Evolutionary conservation across 345 rosid species (phyloP).

Genomic region (Sapria himalayana): DNA sequence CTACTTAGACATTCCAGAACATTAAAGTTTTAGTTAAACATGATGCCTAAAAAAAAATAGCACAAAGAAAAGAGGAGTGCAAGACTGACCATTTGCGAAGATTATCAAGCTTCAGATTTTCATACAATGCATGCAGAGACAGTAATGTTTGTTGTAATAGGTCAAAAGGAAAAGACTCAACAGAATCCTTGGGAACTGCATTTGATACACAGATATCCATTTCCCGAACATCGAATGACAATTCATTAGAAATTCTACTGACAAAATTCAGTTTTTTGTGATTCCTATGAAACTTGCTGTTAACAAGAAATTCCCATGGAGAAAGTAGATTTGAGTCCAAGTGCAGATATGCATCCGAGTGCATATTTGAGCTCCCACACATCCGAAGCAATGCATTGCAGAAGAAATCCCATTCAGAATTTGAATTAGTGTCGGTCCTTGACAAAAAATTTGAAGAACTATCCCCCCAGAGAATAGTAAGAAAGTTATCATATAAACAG

Average conservation of each 20-base stretch:
- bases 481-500: conserved; percentile 47
- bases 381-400: conserved; percentile 39
- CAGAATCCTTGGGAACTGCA: conserved; percentile 15
- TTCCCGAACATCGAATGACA: conserved; percentile 13
- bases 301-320: conserved; percentile 80
- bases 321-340: conserved; percentile 15
- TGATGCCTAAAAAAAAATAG: no score
- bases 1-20: no score
- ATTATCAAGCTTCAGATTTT: conserved; percentile 73
- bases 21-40: no score
- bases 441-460: conserved; percentile 19
- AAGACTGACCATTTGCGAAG: conserved; percentile 65
- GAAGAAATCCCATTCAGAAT: conserved; percentile 57
- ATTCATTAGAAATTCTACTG: conserved; percentile 16
- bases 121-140: conserved; percentile 78
- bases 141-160: conserved; percentile 42
- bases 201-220: conserved; percentile 14
- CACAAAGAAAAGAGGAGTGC: no score
- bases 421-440: conserved; percentile 27
- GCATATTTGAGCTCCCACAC: conserved; percentile 27
- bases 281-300: conserved; percentile 63
- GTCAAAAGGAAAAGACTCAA: conserved; percentile 23
- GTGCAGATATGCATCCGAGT: conserved; percentile 15
- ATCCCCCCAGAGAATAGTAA: conserved; percentile 74
- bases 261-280: conserved; percentile 24